Conservation (phyloP, 2,329 filamentous ascomycete genomes). For the Xylaria sp. region DNA sequence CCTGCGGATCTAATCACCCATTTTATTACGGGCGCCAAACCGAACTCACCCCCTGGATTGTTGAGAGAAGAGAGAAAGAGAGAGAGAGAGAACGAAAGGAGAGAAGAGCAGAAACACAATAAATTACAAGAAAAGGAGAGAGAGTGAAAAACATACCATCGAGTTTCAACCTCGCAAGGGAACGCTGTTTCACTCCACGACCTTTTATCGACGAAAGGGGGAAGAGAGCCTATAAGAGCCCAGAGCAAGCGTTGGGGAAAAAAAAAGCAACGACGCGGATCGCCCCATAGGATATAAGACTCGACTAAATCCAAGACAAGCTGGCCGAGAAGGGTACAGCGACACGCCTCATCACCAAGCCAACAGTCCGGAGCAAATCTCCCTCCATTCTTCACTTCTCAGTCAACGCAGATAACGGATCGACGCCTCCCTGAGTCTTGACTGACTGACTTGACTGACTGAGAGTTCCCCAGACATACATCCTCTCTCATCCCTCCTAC, state of each 20-base stretch:
- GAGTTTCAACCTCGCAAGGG: constrained; percentile 11
- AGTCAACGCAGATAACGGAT: no score
- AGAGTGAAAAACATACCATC: constrained; percentile 7
- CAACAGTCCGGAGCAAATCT: constrained; percentile 9
- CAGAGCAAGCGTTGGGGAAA: background rate
- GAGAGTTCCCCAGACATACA: constrained; percentile 8
- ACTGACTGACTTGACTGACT: no score
- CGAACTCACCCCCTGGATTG: background rate
- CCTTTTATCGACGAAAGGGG: constrained; percentile 14
- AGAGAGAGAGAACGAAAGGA: background rate
- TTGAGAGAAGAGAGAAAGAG: background rate
- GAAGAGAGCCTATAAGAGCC: constrained; percentile 1
- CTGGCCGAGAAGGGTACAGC: constrained; percentile 17
- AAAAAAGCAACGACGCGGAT: constrained; percentile 23
- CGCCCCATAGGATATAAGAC: constrained; percentile 16
- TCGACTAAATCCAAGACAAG: constrained; percentile 28
- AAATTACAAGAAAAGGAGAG: background rate
- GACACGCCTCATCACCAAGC: constrained; percentile 16
- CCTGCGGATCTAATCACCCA: no score
- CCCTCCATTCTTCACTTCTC: constrained; percentile 11
- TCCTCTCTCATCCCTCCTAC: constrained; percentile 12
- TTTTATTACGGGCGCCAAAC: no score
- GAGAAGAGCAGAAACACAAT: background rate
- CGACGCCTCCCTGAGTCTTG: no score
- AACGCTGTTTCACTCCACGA: constrained; percentile 26